phyloP scores from a whole-genome alignment of 768 basidiomycete genomes.

The Boletellus ananiceps region DNA sequence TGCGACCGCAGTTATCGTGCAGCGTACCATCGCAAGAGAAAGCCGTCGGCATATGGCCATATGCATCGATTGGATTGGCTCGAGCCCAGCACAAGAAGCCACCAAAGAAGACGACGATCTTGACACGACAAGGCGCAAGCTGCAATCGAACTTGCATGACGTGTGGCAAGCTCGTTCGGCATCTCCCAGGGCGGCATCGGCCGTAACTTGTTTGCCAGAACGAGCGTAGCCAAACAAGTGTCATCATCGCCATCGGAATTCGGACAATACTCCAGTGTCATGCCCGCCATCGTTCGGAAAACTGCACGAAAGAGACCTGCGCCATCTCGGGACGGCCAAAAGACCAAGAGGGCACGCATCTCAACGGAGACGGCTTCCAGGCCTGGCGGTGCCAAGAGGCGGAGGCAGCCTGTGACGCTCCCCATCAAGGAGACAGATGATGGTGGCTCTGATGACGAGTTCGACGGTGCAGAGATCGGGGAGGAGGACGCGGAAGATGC shows the following conservation, averaged over 20 bases:
- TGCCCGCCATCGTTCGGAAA: conserved; percentile 39
- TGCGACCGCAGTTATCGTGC: not conserved
- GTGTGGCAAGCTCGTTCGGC: conserved; percentile 6
- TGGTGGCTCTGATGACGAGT: conserved; percentile 35
- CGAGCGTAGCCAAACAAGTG: not conserved
- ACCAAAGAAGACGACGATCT: conserved; percentile 25
- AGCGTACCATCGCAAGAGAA: not conserved
- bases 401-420: conserved; percentile 57
- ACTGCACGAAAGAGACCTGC: conserved; percentile 49
- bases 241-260: conserved; percentile 14
- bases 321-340: conserved; percentile 42
- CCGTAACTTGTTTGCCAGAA: too few relatives aligned
- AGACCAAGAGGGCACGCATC: conserved; percentile 49
- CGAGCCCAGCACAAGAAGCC: conserved; percentile 1
- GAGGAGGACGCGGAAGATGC: conserved; percentile 17
- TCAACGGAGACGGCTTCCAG: conserved; percentile 30
- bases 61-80: conserved; percentile 10
- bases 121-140: conserved; percentile 15
- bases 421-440: conserved; percentile 33
- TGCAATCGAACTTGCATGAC: conserved; percentile 7
- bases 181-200: conserved; percentile 2
- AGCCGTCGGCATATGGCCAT: conserved; percentile 4
- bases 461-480: conserved; percentile 31
- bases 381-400: conserved; percentile 40
- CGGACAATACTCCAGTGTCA: conserved; percentile 8